Evolutionary conservation across 106 monocot genomes (phyloP).

Genomic region (Dioscorea dumetorum): DNA sequence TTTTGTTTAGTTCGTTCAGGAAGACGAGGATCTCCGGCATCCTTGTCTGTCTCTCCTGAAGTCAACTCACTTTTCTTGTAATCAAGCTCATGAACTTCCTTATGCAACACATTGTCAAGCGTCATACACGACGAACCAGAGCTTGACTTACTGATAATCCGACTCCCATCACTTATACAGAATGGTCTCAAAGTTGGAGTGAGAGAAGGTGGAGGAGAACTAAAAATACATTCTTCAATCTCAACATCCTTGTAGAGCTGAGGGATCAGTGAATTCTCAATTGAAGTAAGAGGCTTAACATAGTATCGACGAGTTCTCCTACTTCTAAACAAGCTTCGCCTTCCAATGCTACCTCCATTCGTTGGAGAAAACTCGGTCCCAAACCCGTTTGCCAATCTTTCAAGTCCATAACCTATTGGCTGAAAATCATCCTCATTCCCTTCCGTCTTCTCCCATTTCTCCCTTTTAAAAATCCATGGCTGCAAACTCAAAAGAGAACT

Average conservation of each 20-base stretch:
- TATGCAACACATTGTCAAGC: neutral
- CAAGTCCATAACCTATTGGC: neutral
- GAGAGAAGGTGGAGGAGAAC: constrained; percentile 13
- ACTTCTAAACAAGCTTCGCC: constrained; percentile 9
- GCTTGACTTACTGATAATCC: constrained; percentile 26
- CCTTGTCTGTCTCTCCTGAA: constrained; percentile 1
- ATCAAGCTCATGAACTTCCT: neutral
- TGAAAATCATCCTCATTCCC: neutral
- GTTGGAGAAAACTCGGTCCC: constrained; percentile 4
- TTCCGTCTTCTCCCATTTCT: constrained; percentile 1
- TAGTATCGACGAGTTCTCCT: constrained; percentile 8
- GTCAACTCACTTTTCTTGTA: neutral
- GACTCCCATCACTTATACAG: constrained; percentile 16
- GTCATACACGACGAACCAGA: constrained; percentile 2
- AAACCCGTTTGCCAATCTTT: neutral
- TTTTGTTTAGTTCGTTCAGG: constrained; percentile 13
- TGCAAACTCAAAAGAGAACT: constrained; percentile 52
- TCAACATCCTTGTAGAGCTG: constrained; percentile 17
- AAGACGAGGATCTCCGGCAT: constrained; percentile 7
- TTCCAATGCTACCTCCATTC: constrained; percentile 1
- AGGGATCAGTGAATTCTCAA: constrained; percentile 30
- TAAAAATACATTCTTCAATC: constrained; percentile 33
- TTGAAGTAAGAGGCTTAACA: constrained; percentile 16
- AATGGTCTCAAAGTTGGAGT: constrained; percentile 16
- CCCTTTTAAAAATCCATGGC: constrained; percentile 54